These are phyloP conservation scores for Mycena citricolor DNA, from an alignment of 1,284 basidiomycete species.

Conservation along the genomic window DNA sequence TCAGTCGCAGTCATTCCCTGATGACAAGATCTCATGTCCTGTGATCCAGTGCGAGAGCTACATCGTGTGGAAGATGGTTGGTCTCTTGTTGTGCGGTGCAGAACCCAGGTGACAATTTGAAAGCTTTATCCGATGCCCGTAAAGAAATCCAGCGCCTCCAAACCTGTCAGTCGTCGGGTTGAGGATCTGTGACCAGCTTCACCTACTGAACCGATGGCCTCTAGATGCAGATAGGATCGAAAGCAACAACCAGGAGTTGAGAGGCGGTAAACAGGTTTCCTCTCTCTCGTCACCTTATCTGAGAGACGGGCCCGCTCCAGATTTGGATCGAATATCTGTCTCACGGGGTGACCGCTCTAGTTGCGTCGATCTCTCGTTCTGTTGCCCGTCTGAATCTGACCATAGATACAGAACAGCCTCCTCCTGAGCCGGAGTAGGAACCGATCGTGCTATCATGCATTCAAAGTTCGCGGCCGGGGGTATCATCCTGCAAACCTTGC, in stretches of 20 bases:
- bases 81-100: not conserved
- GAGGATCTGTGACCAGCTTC: slow-evolving; percentile 1
- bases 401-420: too few species aligned
- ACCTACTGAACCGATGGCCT: too few species aligned
- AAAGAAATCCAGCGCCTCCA: slow-evolving; percentile 18
- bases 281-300: not conserved
- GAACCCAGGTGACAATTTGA: not conserved
- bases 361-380: not conserved
- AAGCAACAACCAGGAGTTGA: slow-evolving; percentile 10
- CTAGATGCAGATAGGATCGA: slow-evolving; percentile 19
- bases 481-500: too few species aligned
- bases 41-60: slow-evolving; percentile 15
- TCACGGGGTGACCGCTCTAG: not conserved
- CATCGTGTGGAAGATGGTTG: slow-evolving; percentile 18
- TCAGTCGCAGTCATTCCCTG: not conserved
- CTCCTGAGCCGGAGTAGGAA: too few species aligned
- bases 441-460: too few species aligned
- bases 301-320: too few species aligned
- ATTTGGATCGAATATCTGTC: slow-evolving; percentile 9
- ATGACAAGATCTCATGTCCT: not conserved
- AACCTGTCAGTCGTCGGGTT: slow-evolving; percentile 2
- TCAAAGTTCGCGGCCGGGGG: too few species aligned
- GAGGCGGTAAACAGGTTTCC: slow-evolving; percentile 3
- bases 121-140: slow-evolving; percentile 18
- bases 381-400: too few species aligned